These are phyloP conservation scores for Taphrina wiesneri DNA, from an alignment of 1,139 yeast genomes.

Conservation along the genomic window DNA sequence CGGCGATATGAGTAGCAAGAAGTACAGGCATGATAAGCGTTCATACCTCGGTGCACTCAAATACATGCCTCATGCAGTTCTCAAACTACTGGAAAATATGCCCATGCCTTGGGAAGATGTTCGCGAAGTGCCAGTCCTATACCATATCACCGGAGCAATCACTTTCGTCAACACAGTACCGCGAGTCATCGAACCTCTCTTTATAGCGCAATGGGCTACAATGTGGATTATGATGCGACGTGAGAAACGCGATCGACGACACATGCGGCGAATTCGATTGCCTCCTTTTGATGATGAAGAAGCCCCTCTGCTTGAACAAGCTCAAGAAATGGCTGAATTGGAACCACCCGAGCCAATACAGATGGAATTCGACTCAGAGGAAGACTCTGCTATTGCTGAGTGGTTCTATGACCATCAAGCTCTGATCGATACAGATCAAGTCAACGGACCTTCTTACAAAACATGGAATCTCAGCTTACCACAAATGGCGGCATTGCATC, in stretches of 20 bases:
- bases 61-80: conserved; percentile 91
- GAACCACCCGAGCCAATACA: conserved; percentile 72
- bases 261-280: conserved; percentile 85
- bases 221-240: conserved; percentile 91
- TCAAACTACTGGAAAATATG: conserved; percentile 89
- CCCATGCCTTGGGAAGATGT: conserved; percentile 98
- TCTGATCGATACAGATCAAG: conserved; percentile 55
- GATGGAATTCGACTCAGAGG: conserved; percentile 62
- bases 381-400: conserved; percentile 60
- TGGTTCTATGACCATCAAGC: conserved; percentile 86
- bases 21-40: conserved; percentile 82
- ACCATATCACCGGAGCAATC: conserved; percentile 90
- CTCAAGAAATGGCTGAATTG: conserved; percentile 70
- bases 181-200: conserved; percentile 86
- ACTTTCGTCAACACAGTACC: conserved; percentile 94
- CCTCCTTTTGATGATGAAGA: conserved; percentile 95
- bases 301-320: conserved; percentile 84
- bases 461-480: conserved; percentile 66
- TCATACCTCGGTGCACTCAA: conserved; percentile 88
- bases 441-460: conserved; percentile 76
- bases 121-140: conserved; percentile 82
- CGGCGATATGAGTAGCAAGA: conserved; percentile 78
- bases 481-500: conserved; percentile 65
- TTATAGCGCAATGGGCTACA: conserved; percentile 93
- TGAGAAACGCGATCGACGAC: conserved; percentile 86